Percentiles rank a stretch among this genome's conserved stretches.
These are phyloP conservation scores for Ilex aquifolium DNA, from an alignment of 257 asterid species.

Conservation along the genomic window DNA sequence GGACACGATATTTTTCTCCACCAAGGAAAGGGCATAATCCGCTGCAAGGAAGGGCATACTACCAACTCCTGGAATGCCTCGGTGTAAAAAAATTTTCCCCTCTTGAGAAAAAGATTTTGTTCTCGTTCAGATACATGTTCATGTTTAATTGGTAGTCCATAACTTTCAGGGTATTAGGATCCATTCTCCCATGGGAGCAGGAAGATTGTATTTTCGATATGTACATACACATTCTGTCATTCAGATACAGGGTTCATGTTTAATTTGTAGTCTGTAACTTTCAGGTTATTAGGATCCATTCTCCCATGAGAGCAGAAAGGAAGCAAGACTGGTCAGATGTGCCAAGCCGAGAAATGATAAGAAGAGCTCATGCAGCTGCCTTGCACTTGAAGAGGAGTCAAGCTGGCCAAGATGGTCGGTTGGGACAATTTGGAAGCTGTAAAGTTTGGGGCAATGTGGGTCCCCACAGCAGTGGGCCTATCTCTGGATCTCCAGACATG, in stretches of 20 bases:
- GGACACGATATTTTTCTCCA: slow-evolving; percentile 91
- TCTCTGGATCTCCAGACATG: slow-evolving; percentile 75
- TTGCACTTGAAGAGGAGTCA: slow-evolving; percentile 49
- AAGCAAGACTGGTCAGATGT: slow-evolving; percentile 88
- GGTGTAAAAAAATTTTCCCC: slow-evolving; percentile 50
- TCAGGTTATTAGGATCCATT: slow-evolving; percentile 95
- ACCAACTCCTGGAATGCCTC: slow-evolving; percentile 98
- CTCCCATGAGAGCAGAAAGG: slow-evolving; percentile 94
- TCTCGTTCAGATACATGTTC: too few species aligned
- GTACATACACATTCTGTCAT: not conserved
- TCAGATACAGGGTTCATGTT: slow-evolving; percentile 4
- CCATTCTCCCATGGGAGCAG: too few species aligned
- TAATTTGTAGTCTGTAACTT: slow-evolving; percentile 4
- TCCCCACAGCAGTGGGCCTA: slow-evolving; percentile 59
- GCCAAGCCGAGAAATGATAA: slow-evolving; percentile 69
- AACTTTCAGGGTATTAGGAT: too few species aligned
- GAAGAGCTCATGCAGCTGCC: slow-evolving; percentile 77
- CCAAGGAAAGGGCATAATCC: slow-evolving; percentile 99
- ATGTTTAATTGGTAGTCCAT: too few species aligned
- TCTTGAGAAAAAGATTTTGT: too few species aligned
- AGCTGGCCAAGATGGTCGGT: slow-evolving; percentile 31
- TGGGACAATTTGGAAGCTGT: slow-evolving; percentile 75
- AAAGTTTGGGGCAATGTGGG: slow-evolving; percentile 84
- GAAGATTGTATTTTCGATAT: too few species aligned
- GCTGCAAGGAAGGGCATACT: slow-evolving; percentile 98